Base-by-base conservation (phyloP, 1,284 basidiomycete species). In the Malassezia restricta region DNA sequence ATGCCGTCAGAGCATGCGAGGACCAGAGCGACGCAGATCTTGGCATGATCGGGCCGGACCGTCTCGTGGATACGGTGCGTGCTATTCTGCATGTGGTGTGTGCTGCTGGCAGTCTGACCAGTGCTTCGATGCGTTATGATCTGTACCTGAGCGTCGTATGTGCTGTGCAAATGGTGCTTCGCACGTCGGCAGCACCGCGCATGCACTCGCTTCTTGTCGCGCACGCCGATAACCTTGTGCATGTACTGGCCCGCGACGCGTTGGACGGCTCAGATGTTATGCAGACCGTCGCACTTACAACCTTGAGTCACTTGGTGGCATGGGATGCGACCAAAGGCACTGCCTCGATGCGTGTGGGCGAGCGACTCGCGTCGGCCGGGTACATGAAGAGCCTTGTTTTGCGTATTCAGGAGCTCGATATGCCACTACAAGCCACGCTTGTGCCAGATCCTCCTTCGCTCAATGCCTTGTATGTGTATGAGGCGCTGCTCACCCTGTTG, bases 181-280 rank as follows among this genome's bases (percentile, higher is more conserved):
- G 60, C 14, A 55, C 32, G 27, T 56, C 52, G 63, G 61, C 57
- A 6, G 65, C 60, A 4, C 58, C 74, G 8, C 81, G 82, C 1
- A 83, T 82, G 7, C 54, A 54, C 28, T 52, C 74, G 85, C 7
- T 85, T 48, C 75, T 80, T 30, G 77, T 82, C 51, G 57, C 71
- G 1, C 71, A 74, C 32, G 74, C 76, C 43, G 91, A 94, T 54
- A 80, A 84, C 3, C 76, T 98, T 17, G 78, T 91, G 0, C 76
- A 82, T 0, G 78, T 83, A n/a, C 77, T 95, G 28, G 83, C 86
- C 33, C 80, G 87, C 15, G 92, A 98, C 69, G 90, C 89, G 0
- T 85, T 91, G 53, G 90, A 95, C 63, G 90, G 89, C 8, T 82
- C 85, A 29, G 90, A 95, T 70, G 86, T 96, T 0, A 95, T 91